Conservation (phyloP, 768 basidiomycete genomes). For the Mycena pura region DNA sequence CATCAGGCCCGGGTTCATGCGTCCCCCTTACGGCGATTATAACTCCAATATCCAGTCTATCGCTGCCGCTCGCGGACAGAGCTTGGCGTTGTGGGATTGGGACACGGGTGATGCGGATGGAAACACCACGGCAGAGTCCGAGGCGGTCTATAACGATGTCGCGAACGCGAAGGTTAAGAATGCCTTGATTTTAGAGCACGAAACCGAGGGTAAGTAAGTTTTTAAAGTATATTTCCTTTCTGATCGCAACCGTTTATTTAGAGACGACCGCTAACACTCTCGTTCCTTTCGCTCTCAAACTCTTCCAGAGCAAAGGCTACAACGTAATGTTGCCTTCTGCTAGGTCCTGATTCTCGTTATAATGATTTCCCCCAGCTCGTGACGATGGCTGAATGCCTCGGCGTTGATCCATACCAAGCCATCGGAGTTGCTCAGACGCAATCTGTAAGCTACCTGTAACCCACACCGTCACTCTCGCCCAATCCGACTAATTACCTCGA, state of each 20-base stretch:
- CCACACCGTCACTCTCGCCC: background rate
- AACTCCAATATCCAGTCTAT: slow-evolving; percentile 47
- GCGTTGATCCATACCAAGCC: slow-evolving; percentile 39
- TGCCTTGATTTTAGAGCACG: slow-evolving; percentile 44
- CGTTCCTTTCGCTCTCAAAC: background rate
- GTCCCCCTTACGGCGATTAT: slow-evolving; percentile 51
- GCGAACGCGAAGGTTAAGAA: slow-evolving; percentile 32
- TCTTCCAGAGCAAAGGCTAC: background rate
- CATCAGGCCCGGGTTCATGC: slow-evolving; percentile 46
- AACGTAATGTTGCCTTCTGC: background rate
- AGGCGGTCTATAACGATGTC: slow-evolving; percentile 31
- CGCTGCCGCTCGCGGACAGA: slow-evolving; percentile 38
- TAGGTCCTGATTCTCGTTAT: background rate
- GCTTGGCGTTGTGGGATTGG: slow-evolving; percentile 46
- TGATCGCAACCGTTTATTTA: background rate
- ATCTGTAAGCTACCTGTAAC: background rate
- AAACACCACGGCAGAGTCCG: slow-evolving; percentile 29
- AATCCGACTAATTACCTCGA: background rate
- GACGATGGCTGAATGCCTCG: slow-evolving; percentile 48
- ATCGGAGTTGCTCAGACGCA: slow-evolving; percentile 27
- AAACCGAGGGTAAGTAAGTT: slow-evolving; percentile 34
- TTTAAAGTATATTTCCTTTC: background rate
- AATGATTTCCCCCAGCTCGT: slow-evolving; percentile 37
- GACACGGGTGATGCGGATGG: slow-evolving; percentile 42
- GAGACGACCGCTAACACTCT: background rate